Percentiles rank a stretch among this genome's conserved stretches.
These are phyloP conservation scores for Penicillium sp. DNA, from an alignment of 2,329 filamentous ascomycete species.

Conservation along the genomic window DNA sequence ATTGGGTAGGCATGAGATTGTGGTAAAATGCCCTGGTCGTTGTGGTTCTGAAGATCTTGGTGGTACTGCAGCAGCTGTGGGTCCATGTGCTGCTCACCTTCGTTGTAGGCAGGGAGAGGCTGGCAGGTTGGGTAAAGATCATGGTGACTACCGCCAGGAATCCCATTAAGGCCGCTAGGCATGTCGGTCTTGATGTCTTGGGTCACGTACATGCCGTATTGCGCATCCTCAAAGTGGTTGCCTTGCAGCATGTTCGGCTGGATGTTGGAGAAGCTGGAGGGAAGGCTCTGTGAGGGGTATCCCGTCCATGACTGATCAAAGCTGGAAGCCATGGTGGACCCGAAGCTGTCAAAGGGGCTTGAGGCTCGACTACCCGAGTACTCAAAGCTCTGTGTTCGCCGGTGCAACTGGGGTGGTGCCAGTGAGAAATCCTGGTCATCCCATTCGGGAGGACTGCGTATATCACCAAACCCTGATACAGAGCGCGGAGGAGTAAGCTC, in stretches of 20 bases:
- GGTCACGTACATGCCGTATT: not conserved
- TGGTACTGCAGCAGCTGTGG: constrained; percentile 45
- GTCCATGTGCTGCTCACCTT: constrained; percentile 44
- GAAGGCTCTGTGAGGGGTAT: constrained; percentile 60
- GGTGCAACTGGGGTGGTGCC: constrained; percentile 24
- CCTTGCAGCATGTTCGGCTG: constrained; percentile 43
- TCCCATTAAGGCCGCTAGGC: constrained; percentile 44
- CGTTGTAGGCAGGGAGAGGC: constrained; percentile 28
- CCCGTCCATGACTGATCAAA: constrained; percentile 54
- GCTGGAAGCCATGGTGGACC: not conserved
- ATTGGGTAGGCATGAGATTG: not conserved
- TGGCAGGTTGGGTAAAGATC: constrained; percentile 45
- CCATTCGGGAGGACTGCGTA: constrained; percentile 40
- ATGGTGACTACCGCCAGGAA: constrained; percentile 48
- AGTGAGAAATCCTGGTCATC: constrained; percentile 29
- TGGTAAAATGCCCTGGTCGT: constrained; percentile 6
- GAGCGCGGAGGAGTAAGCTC: constrained; percentile 23
- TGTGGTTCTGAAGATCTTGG: constrained; percentile 7
- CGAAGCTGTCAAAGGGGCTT: constrained; percentile 34
- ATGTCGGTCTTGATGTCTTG: constrained; percentile 36
- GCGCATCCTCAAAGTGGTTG: constrained; percentile 23
- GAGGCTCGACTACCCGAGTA: constrained; percentile 38
- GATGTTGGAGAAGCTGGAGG: constrained; percentile 53
- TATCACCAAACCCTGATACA: constrained; percentile 1
- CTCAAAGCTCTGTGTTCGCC: constrained; percentile 32